Percentiles rank a stretch among this genome's conserved stretches.
Conservation (phyloP, 2,329 filamentous ascomycete species). For the Sclerotinia glacialis region DNA sequence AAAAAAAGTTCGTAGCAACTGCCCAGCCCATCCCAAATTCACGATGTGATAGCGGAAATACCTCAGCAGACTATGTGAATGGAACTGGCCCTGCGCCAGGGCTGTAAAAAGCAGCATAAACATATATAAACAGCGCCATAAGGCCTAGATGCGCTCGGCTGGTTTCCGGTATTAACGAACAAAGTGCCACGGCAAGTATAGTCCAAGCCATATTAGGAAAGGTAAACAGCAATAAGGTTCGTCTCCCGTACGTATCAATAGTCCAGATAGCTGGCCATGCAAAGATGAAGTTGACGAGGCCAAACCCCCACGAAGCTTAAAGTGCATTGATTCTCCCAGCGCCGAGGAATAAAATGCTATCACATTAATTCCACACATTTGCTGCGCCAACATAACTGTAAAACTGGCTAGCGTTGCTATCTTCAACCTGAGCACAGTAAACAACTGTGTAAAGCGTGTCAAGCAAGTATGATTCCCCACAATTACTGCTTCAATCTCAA, state of each 20-base stretch:
- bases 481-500: constrained; percentile 45
- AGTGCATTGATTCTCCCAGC: constrained; percentile 47
- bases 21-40: constrained; percentile 64
- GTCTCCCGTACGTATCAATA: constrained; percentile 64
- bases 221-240: constrained; percentile 60
- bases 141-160: constrained; percentile 48
- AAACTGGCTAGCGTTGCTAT: constrained; percentile 74
- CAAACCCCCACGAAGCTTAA: constrained; percentile 21
- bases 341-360: constrained; percentile 74
- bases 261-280: constrained; percentile 54
- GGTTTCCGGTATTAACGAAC: constrained; percentile 47
- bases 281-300: constrained; percentile 49
- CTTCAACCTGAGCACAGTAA: constrained; percentile 66
- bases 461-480: constrained; percentile 41
- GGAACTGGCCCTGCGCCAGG: constrained; percentile 63
- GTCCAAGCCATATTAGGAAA: constrained; percentile 68
- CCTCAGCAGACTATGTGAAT: constrained; percentile 61
- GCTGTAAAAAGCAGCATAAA: constrained; percentile 66
- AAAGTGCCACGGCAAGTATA: constrained; percentile 58
- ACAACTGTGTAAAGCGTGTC: constrained; percentile 61
- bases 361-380: constrained; percentile 45
- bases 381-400: constrained; percentile 58
- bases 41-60: constrained; percentile 61
- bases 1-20: constrained; percentile 59
- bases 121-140: constrained; percentile 61